These are phyloP conservation scores for Penicillium griseofulvum DNA, from an alignment of 2,329 filamentous ascomycete species.

Conservation along the genomic window DNA sequence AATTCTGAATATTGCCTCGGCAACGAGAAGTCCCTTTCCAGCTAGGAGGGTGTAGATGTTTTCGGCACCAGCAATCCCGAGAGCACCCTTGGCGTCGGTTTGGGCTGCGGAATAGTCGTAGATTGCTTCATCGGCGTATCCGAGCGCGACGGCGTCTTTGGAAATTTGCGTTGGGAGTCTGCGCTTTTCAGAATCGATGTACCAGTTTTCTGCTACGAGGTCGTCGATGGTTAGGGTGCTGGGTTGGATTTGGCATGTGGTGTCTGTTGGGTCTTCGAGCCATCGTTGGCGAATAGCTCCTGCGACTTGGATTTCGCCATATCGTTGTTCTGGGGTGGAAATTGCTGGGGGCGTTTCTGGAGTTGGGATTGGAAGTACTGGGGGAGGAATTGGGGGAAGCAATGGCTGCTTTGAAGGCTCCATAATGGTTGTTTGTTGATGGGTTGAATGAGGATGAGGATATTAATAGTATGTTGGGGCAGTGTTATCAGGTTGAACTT, in stretches of 20 bases:
- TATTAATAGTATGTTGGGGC: neutral
- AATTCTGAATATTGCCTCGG: neutral
- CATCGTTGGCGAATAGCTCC: neutral
- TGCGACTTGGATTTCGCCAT: neutral
- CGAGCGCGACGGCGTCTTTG: neutral
- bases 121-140: neutral
- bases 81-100: neutral
- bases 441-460: neutral
- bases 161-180: neutral
- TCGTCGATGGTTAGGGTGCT: neutral
- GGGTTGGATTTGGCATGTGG: neutral
- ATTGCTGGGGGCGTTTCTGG: neutral
- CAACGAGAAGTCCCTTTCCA: neutral
- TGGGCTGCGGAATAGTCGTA: neutral
- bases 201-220: neutral
- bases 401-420: neutral
- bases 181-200: neutral
- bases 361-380: neutral
- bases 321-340: neutral
- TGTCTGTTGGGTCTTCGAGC: neutral
- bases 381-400: neutral
- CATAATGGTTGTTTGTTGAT: neutral
- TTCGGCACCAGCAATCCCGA: neutral
- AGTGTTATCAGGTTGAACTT: neutral
- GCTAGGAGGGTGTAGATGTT: neutral